Base-by-base conservation (phyloP, 148 eudicot species). In the Vaccinium macrocarpon region DNA sequence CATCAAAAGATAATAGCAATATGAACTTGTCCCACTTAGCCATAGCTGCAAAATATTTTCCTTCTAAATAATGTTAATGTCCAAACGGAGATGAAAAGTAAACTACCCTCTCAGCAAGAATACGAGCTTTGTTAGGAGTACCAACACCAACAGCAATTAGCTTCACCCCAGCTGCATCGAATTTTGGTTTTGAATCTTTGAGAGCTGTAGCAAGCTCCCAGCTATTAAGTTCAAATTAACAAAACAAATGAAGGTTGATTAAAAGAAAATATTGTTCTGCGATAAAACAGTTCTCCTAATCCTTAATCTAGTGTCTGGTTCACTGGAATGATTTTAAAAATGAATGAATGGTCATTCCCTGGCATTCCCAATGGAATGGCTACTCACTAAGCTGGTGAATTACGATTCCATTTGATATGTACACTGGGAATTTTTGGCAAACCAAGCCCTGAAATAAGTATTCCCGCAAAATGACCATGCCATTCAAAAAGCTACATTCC, bases 111-210 rank as follows among this genome's bases (percentile, higher is more conserved):
- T 96, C 95, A 76, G 95, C 95, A 75, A 96, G 95, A 38, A 96
- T 85, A 11, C 87, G 94, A 84, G 98, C 99, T 89, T 92, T 96
- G 82, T 89, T 51, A 88, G 99, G 90, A 82, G 91, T 86, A 77
- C 99, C 99, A 71, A 96, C 91, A 85, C 99, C 99, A 89, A 96
- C 91, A 76, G 98, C 99, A 88, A 96, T 95, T 61, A 96, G 95
- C 85, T 96, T 96, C 77, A 96, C 97, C 83, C 94, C 93, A 53
- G 95, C 94, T 55, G 95, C 84, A 48, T 96, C 99, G 59, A 96
- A 96, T 87, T 61, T 92, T 10, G 89, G 84, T 84, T 83, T 91
- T 21, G 90, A 55, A 86, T 91, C 94, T 86, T 92, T 95, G 53
- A 96, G 90, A 79, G 88, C 82, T 79, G 91, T 75, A 56, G 98